Conservation (phyloP, 2,329 filamentous ascomycete species). For the Curvularia eragrostidis region DNA sequence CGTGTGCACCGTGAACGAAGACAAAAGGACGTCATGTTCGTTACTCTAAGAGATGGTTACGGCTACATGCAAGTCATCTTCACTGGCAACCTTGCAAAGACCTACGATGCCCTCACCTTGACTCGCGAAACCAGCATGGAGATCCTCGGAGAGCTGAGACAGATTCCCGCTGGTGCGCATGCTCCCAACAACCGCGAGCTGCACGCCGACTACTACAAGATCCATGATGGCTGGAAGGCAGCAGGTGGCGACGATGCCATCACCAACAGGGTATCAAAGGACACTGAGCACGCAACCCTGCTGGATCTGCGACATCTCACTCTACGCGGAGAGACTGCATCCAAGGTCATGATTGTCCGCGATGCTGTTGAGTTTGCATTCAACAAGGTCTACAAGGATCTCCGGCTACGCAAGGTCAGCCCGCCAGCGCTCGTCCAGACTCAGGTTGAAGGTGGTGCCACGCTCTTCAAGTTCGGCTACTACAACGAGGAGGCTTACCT, state of each 20-base stretch:
- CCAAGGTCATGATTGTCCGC: constrained; percentile 86
- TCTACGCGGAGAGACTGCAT: constrained; percentile 81
- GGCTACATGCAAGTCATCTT: constrained; percentile 86
- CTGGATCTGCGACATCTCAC: constrained; percentile 84
- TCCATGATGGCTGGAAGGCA: constrained; percentile 71
- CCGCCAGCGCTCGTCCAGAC: constrained; percentile 94
- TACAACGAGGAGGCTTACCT: constrained; percentile 91
- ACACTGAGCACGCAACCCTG: constrained; percentile 74
- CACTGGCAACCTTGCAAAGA: constrained; percentile 81
- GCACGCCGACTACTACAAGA: constrained; percentile 86
- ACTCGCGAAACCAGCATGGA: constrained; percentile 87
- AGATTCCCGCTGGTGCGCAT: constrained; percentile 77
- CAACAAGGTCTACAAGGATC: constrained; percentile 76
- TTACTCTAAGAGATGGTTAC: constrained; percentile 85
- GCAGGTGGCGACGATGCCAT: constrained; percentile 89
- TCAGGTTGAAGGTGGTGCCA: constrained; percentile 90
- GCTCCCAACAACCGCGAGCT: constrained; percentile 87
- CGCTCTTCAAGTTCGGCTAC: constrained; percentile 87
- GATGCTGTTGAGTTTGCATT: constrained; percentile 83
- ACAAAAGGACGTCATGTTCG: constrained; percentile 85
- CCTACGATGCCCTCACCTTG: constrained; percentile 87
- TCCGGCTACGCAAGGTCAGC: constrained; percentile 80
- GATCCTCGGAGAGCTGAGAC: constrained; percentile 81
- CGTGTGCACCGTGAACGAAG: constrained; percentile 80
- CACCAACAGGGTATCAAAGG: constrained; percentile 77